Evolutionary conservation across 164 flowering plant species (phyloP), one percentile per base, ranked within the genome.

Genomic region (Vitis vinifera): DNA sequence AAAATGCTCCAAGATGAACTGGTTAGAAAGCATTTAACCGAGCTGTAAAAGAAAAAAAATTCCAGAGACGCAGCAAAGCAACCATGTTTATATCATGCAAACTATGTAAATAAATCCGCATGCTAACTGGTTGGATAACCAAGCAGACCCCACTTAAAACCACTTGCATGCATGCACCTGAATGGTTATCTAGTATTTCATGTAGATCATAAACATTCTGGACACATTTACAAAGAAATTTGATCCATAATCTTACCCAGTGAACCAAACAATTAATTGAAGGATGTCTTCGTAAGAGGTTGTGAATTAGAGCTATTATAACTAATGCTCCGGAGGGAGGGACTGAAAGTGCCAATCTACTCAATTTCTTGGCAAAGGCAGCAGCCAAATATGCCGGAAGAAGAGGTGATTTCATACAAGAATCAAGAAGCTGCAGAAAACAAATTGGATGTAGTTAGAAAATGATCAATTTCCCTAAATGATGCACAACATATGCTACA

Each of bases 361-460:
- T 91, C 82, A 95, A 80, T 69, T 88, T 95, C 85, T 95, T 95
- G 9, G 92, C 82, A 82, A 91, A 95, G 51, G 97, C 84, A 84
- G 99, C 96, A n/a, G 98, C 97, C 77, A 95, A 68, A 72, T 95
- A 91, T 55, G 97, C 99, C 15, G 98, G 97, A 74, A 95, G 92
- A 76, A 93, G 93, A 65, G 97, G 83, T 55, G 99, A 93, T 71
- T 90, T 95, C 71, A 95, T 74, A 81, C 98, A 93, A 51, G 89
- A 81, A 83, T 93, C 99, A 73, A 95, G 86, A 76, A 95, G 94
- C 99, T 95, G 86, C 84, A 82, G 52, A 73, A 31, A 67, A 72
- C 44, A 1, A 62, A 31, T 23, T 37, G 3, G 15, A 13, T 37
- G 59, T 50, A 23, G 49, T 72, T 13, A 77, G 57, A 65, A 67